Conservation (phyloP, 1,284 basidiomycete species). For the Ganoderma sinense region DNA sequence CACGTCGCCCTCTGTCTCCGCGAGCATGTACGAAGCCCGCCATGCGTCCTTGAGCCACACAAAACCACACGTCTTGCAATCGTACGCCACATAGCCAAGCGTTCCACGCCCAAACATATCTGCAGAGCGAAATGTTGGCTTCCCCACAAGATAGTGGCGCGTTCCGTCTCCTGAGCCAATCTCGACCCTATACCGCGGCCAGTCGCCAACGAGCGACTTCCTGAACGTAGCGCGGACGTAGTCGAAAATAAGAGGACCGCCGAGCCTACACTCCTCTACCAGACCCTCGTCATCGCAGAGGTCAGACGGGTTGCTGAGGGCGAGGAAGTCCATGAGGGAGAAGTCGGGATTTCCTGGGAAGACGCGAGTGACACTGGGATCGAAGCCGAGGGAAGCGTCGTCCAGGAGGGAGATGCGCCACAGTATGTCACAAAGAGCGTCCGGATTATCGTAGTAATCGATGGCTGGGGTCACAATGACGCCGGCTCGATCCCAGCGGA, state of each 20-base stretch:
- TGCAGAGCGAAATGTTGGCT: not conserved
- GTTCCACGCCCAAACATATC: slow-evolving; percentile 4
- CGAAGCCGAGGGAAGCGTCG: not conserved
- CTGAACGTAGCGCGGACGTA: no score
- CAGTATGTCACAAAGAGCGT: not conserved
- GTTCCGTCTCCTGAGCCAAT: not conserved
- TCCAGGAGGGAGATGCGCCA: not conserved
- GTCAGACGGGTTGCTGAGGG: no score
- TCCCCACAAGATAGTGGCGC: slow-evolving; percentile 5
- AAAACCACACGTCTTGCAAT: not conserved
- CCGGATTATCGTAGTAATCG: not conserved
- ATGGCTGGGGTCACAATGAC: not conserved
- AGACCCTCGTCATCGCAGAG: no score
- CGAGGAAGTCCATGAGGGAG: not conserved
- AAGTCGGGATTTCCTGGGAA: not conserved
- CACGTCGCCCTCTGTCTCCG: slow-evolving; percentile 9
- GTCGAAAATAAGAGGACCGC: no score
- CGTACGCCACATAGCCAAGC: slow-evolving; percentile 6
- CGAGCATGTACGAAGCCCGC: not conserved
- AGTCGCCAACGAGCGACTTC: not conserved
- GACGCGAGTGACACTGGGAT: not conserved
- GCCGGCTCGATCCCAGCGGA: slow-evolving; percentile 24
- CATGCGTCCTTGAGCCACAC: slow-evolving; percentile 19
- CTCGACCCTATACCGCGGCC: slow-evolving; percentile 9
- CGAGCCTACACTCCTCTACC: not conserved